Evolutionary conservation across 169 alveolate species (phyloP), one percentile per base, ranked within the genome.

Genomic region (Eimeria tenella): DNA sequence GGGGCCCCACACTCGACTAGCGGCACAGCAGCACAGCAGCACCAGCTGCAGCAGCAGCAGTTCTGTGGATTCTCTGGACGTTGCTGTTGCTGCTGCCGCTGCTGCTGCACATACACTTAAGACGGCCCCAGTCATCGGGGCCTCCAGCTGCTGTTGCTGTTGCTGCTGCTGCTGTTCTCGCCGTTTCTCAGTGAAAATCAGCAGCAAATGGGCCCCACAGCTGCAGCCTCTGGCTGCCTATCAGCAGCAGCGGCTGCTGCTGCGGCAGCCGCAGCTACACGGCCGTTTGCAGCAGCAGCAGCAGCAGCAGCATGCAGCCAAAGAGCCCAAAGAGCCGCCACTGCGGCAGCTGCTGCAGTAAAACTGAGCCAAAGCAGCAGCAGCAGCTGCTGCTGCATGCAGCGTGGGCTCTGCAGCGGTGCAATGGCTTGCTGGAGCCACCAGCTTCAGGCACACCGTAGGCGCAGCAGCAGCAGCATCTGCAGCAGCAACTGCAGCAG

Each of bases 341-440:
- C 49, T 31, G 86, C 60, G 49, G 86, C 86, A 77, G 65, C 86
- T 10, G 86, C 88, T n/a, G n/a, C n/a, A n/a, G n/a, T n/a, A n/a
- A n/a, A n/a, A n/a, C n/a, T n/a, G n/a, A n/a, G n/a, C n/a, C n/a
- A n/a, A n/a, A 79, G 88, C 88, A 55, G 71, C 71, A n/a, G 88
- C 88, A 52, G 88, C 71, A 49, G 50, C 65, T 9, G 65, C 13
- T 8, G 65, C 65, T 58, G 65, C 65, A 58, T n/a, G 31, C 50
- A n/a, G 81, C 13, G 15, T n/a, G 50, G 55, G 58, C 7, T 21
- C 84, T 25, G 84, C 84, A 74, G 77, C 77, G 58, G n/a, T 74
- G 25, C 60, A 23, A 1, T 49, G 58, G 50, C 58, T 74, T 25
- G 84, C 62, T 74, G 84, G 58, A 7, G 60, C 62, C 56, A 17